Percentiles rank a stretch among this genome's conserved stretches.
Evolutionary conservation across 805 yeast genomes (phyloP).

Genomic region (Myxozyma mucilagina): DNA sequence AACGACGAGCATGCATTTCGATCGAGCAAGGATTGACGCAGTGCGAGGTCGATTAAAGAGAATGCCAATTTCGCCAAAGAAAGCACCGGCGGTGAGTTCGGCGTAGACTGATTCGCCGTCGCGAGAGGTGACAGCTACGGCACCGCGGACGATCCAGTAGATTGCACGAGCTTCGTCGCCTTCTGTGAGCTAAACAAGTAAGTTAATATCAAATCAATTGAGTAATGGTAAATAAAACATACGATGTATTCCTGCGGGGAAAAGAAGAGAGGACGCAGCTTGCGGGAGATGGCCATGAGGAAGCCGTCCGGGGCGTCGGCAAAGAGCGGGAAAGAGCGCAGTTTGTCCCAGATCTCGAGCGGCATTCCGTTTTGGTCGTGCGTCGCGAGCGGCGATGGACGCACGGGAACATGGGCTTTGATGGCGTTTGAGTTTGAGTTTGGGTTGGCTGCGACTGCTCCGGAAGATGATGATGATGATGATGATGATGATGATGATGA

Average conservation of each 20-base stretch:
- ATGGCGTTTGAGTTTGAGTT: slow-evolving; percentile 5
- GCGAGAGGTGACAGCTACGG: slow-evolving; percentile 71
- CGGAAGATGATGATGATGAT: background rate
- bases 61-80: slow-evolving; percentile 80
- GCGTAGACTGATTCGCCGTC: slow-evolving; percentile 78
- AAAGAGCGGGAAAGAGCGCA: slow-evolving; percentile 64
- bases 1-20: slow-evolving; percentile 66
- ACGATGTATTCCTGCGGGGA: slow-evolving; percentile 68
- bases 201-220: background rate
- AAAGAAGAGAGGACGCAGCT: slow-evolving; percentile 58
- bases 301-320: slow-evolving; percentile 66
- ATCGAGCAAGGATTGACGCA: slow-evolving; percentile 72
- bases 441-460: slow-evolving; percentile 14
- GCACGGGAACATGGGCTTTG: slow-evolving; percentile 27
- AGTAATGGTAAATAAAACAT: background rate
- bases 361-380: slow-evolving; percentile 44
- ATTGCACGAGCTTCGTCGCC: slow-evolving; percentile 75
- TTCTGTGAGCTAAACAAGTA: slow-evolving; percentile 45
- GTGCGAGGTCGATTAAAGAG: slow-evolving; percentile 74
- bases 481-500: background rate
- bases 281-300: slow-evolving; percentile 58
- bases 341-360: slow-evolving; percentile 53
- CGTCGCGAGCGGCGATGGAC: slow-evolving; percentile 33
- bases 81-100: slow-evolving; percentile 65
- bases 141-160: slow-evolving; percentile 78